Conservation (phyloP, 768 basidiomycete genomes). For the Phylloporus arenicola region DNA sequence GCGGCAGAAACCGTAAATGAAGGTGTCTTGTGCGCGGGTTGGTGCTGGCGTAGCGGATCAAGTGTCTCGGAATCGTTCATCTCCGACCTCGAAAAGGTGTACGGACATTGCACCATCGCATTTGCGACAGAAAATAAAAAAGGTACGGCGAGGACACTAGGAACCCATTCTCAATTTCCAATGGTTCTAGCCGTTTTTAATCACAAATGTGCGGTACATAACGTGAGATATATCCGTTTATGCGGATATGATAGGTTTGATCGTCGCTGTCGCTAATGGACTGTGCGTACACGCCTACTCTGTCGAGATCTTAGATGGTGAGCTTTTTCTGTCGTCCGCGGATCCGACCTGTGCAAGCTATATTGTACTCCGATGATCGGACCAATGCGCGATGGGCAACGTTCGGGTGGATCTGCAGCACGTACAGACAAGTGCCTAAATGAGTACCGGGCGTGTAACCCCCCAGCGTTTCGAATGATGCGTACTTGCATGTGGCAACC, state of each 20-base stretch:
- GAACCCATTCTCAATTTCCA: neutral
- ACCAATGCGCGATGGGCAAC: neutral
- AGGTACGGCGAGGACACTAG: neutral
- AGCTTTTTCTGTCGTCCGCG: slow-evolving; percentile 22
- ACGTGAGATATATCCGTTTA: slow-evolving; percentile 1
- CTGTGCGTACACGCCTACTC: slow-evolving; percentile 7
- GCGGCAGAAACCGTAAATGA: neutral
- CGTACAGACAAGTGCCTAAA: neutral
- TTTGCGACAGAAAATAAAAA: neutral
- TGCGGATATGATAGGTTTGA: slow-evolving; percentile 9
- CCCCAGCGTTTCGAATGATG: neutral
- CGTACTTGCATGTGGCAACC: neutral
- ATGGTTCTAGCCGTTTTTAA: neutral
- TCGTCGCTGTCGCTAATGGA: slow-evolving; percentile 20
- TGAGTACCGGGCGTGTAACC: neutral
- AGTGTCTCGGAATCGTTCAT: neutral
- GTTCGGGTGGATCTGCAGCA: slow-evolving; percentile 9
- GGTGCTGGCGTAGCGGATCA: neutral
- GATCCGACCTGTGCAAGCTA: slow-evolving; percentile 17
- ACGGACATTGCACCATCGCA: too few species aligned
- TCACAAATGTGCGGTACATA: neutral
- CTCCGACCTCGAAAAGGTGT: neutral
- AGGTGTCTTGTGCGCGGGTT: neutral
- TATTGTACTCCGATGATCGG: neutral
- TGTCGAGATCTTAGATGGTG: slow-evolving; percentile 15